These are phyloP conservation scores for Tetrahymena malaccensis DNA, from an alignment of 73 alveolate species.

Conservation along the genomic window DNA sequence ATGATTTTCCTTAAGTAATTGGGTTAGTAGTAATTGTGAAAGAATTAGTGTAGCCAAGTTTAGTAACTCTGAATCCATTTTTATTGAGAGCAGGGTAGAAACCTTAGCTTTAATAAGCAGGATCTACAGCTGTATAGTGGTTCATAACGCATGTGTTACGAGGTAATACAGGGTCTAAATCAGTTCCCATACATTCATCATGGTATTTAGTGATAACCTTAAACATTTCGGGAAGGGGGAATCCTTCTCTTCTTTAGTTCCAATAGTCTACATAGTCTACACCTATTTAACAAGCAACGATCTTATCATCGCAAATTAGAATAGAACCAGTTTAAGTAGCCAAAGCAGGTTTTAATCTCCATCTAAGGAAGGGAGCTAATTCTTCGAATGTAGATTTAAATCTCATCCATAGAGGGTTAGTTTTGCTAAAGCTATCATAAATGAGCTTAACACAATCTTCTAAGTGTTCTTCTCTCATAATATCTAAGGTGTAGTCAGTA, in stretches of 20 bases:
- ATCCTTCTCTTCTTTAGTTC: neutral
- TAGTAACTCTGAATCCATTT: neutral
- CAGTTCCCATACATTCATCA: neutral
- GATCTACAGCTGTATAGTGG: neutral
- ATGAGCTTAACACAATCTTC: neutral
- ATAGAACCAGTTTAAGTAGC: neutral
- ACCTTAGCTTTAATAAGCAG: neutral
- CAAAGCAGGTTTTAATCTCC: neutral
- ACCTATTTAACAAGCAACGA: neutral
- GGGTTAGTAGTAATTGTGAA: neutral
- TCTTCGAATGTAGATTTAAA: neutral
- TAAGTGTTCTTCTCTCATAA: neutral
- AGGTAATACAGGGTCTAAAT: neutral
- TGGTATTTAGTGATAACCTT: neutral
- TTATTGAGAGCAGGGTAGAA: neutral
- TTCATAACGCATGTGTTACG: neutral
- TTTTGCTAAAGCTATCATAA: neutral
- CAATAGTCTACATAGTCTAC: neutral
- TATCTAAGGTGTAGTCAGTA: neutral
- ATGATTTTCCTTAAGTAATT: neutral
- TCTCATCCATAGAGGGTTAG: neutral
- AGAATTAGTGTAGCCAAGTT: neutral
- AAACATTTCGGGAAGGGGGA: neutral
- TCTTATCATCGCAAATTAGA: neutral
- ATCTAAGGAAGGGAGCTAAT: neutral